A percentile compares a stretch with the other conserved stretches of the same genome.
Conservation (phyloP, 306 rosid species). For the Trifolium dubium region DNA sequence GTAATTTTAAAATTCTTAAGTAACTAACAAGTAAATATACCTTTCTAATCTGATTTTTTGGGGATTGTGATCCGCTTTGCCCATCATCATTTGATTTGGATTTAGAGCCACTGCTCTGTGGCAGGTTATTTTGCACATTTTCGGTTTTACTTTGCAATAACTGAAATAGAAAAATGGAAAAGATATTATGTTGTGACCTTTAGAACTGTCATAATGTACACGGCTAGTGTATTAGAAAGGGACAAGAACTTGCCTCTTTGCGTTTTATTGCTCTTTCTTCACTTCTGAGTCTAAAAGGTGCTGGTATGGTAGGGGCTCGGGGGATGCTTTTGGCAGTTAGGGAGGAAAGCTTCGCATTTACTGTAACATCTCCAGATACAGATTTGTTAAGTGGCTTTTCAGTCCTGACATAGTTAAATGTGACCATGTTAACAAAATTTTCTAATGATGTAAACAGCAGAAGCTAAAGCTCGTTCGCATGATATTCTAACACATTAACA, state of each 20-base stretch:
- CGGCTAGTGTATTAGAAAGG: slow-evolving; percentile 6
- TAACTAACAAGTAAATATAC: slow-evolving; percentile 41
- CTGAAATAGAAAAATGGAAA: slow-evolving; percentile 53
- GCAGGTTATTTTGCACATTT: slow-evolving; percentile 47
- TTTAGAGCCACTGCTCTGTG: slow-evolving; percentile 47
- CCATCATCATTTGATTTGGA: slow-evolving; percentile 54
- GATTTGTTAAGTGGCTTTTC: slow-evolving; percentile 47
- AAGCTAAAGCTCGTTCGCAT: slow-evolving; percentile 25
- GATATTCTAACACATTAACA: not conserved
- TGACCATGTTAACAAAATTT: slow-evolving; percentile 34
- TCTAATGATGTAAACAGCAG: slow-evolving; percentile 24
- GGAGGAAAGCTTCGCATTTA: slow-evolving; percentile 25
- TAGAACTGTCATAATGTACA: slow-evolving; percentile 9
- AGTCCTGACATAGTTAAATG: slow-evolving; percentile 45
- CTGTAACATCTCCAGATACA: slow-evolving; percentile 44
- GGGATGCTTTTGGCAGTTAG: slow-evolving; percentile 40
- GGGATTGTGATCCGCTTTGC: slow-evolving; percentile 41
- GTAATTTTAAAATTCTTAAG: slow-evolving; percentile 27
- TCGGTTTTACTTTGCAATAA: slow-evolving; percentile 63
- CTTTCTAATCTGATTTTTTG: slow-evolving; percentile 54
- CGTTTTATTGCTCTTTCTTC: slow-evolving; percentile 93
- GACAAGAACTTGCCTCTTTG: slow-evolving; percentile 70
- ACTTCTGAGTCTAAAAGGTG: slow-evolving; percentile 79
- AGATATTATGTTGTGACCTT: not conserved
- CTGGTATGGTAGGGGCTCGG: slow-evolving; percentile 48